Evolutionary conservation across 1,284 basidiomycete genomes (phyloP).

Genomic region (Sporisorium sorghi): DNA sequence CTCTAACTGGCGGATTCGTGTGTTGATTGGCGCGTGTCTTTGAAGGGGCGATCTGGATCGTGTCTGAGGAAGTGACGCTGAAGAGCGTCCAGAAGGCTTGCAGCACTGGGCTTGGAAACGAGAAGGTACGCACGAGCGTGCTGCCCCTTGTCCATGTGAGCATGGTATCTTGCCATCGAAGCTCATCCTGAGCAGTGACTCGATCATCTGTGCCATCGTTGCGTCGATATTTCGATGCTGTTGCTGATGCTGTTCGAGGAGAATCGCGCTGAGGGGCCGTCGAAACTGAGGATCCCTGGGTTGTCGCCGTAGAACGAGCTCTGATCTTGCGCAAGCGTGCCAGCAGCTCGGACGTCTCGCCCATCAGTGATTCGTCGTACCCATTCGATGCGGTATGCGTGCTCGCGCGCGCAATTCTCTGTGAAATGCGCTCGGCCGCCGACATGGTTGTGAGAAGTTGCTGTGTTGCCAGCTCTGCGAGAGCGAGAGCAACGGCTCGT

Average conservation of each 20-base stretch:
- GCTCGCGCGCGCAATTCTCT: slow-evolving; percentile 12
- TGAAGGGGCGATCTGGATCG: slow-evolving; percentile 35
- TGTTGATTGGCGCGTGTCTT: slow-evolving; percentile 11
- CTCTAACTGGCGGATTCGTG: slow-evolving; percentile 13
- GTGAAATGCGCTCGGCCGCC: slow-evolving; percentile 34
- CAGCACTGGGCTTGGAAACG: slow-evolving; percentile 40
- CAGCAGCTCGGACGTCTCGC: slow-evolving; percentile 24
- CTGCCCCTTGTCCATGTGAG: slow-evolving; percentile 56
- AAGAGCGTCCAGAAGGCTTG: slow-evolving; percentile 61
- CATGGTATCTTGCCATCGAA: slow-evolving; percentile 43
- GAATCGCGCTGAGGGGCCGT: neutral
- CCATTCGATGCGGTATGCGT: neutral
- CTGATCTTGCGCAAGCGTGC: slow-evolving; percentile 38
- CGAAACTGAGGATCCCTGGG: slow-evolving; percentile 26
- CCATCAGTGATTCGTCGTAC: slow-evolving; percentile 9
- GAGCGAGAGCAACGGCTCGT: neutral
- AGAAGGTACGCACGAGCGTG: slow-evolving; percentile 47
- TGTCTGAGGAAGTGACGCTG: slow-evolving; percentile 31
- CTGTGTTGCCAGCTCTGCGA: neutral
- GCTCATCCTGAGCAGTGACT: slow-evolving; percentile 29
- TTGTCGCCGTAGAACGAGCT: slow-evolving; percentile 32
- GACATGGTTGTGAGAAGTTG: slow-evolving; percentile 20
- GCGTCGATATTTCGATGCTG: neutral
- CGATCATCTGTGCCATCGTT: neutral
- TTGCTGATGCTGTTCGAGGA: neutral